Percentiles rank a stretch among this genome's conserved stretches.
These are phyloP conservation scores for Insectozyma bohioensis DNA, from an alignment of 1,139 yeast genomes.

Conservation along the genomic window DNA sequence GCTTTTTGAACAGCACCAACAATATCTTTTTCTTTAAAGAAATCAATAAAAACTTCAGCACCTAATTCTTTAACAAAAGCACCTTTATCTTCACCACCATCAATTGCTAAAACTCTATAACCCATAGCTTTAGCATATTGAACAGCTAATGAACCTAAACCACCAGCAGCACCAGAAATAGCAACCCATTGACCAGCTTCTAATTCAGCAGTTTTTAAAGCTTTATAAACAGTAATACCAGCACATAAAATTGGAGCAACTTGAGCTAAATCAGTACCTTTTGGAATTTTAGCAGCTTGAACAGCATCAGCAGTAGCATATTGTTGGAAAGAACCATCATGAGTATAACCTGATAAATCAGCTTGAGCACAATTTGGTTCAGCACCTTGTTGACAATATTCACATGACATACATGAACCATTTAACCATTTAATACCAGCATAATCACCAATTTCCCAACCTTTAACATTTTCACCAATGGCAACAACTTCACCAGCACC, in stretches of 20 bases:
- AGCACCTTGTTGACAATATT: conserved; percentile 63
- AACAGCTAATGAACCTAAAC: conserved; percentile 77
- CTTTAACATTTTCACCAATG: conserved; percentile 65
- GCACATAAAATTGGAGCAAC: conserved; percentile 59
- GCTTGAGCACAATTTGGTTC: conserved; percentile 73
- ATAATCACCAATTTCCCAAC: conserved; percentile 70
- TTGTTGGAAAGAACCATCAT: conserved; percentile 83
- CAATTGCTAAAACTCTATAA: conserved; percentile 71
- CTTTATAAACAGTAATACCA: conserved; percentile 84
- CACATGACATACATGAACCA: conserved; percentile 74
- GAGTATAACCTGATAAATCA: conserved; percentile 75
- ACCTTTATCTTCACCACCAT: conserved; percentile 69
- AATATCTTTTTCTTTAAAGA: conserved; percentile 40
- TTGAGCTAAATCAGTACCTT: conserved; percentile 33
- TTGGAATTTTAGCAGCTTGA: conserved; percentile 38
- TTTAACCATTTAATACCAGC: conserved; percentile 79
- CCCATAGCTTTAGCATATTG: conserved; percentile 87
- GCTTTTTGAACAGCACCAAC: conserved; percentile 26
- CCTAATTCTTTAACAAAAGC: conserved; percentile 57
- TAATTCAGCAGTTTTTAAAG: conserved; percentile 67
- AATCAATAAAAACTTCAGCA: conserved; percentile 71
- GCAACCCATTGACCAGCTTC: conserved; percentile 78
- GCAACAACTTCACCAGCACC: conserved; percentile 84
- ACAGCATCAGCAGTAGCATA: conserved; percentile 65
- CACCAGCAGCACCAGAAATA: conserved; percentile 84